These are phyloP conservation scores for Medicago ruthenica DNA, from an alignment of 306 rosid species.

Conservation along the genomic window DNA sequence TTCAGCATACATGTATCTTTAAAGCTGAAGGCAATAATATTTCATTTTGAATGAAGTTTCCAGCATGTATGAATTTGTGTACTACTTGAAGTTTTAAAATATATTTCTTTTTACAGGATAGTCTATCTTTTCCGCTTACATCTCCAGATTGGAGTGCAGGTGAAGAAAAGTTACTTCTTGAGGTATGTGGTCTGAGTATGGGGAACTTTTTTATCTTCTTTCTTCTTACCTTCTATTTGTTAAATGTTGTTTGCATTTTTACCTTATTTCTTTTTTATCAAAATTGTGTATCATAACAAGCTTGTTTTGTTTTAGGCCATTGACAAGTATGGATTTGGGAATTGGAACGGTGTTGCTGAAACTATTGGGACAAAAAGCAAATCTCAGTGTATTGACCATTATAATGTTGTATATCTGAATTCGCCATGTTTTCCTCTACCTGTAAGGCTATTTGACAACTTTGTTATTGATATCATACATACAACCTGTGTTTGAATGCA, in stretches of 20 bases:
- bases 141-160: slow-evolving; percentile 89
- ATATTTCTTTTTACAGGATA: slow-evolving; percentile 53
- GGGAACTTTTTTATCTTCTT: slow-evolving; percentile 35
- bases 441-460: slow-evolving; percentile 54
- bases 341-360: slow-evolving; percentile 80
- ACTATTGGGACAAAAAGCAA: slow-evolving; percentile 83
- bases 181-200: slow-evolving; percentile 55
- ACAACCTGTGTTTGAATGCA: slow-evolving; percentile 20
- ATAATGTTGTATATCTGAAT: slow-evolving; percentile 73
- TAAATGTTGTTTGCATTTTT: slow-evolving; percentile 29
- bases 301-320: slow-evolving; percentile 60
- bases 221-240: too few species aligned
- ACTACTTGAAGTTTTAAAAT: slow-evolving; percentile 29
- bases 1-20: too few species aligned
- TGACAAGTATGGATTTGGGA: slow-evolving; percentile 91
- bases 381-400: slow-evolving; percentile 78
- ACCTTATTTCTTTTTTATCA: slow-evolving; percentile 1
- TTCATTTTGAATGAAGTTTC: background rate
- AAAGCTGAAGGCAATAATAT: slow-evolving; percentile 45
- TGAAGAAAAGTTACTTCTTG: slow-evolving; percentile 83
- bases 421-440: slow-evolving; percentile 84
- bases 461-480: slow-evolving; percentile 29
- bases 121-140: slow-evolving; percentile 83
- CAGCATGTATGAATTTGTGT: background rate
- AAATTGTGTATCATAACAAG: slow-evolving; percentile 21